Percentiles rank a stretch among this genome's conserved stretches.
Conservation (phyloP, 225 moss, liverwort and hornwort species). For the Sphagnum contortum region DNA sequence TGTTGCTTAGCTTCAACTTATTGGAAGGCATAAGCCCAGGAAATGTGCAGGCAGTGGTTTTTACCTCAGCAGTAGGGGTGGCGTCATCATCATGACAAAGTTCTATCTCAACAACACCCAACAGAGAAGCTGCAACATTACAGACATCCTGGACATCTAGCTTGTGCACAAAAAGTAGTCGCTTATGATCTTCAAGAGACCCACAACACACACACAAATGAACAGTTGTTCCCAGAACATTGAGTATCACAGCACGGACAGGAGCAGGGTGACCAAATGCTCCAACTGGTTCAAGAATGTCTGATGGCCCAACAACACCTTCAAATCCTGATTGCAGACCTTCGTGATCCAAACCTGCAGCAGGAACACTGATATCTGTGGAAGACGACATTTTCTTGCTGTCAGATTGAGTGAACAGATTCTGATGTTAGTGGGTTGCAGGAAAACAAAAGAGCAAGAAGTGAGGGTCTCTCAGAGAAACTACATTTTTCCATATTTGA, state of each 20-base stretch:
- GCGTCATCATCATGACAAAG: not conserved
- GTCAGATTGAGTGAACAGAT: not conserved
- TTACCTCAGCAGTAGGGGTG: not conserved
- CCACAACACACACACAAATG: constrained; percentile 1
- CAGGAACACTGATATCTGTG: not conserved
- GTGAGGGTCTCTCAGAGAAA: too few relatives aligned
- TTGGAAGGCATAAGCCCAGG: too few relatives aligned
- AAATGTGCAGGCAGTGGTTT: not conserved
- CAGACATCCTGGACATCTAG: not conserved
- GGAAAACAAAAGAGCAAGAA: not conserved
- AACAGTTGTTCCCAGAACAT: not conserved
- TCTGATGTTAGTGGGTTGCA: not conserved
- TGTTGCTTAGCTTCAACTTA: too few relatives aligned
- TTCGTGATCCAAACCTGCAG: not conserved
- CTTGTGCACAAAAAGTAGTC: constrained; percentile 3
- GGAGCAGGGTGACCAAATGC: not conserved
- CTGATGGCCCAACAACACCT: not conserved
- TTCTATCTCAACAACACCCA: not conserved
- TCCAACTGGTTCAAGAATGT: constrained; percentile 1
- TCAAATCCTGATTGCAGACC: constrained; percentile 1
- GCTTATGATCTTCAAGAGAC: not conserved
- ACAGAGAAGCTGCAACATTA: not conserved
- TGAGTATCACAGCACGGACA: constrained; percentile 2
- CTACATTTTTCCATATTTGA: too few relatives aligned
- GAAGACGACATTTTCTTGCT: not conserved